These are phyloP conservation scores for Isoetes engelmannii DNA, from an alignment of 83 land plant species.

Conservation along the genomic window DNA sequence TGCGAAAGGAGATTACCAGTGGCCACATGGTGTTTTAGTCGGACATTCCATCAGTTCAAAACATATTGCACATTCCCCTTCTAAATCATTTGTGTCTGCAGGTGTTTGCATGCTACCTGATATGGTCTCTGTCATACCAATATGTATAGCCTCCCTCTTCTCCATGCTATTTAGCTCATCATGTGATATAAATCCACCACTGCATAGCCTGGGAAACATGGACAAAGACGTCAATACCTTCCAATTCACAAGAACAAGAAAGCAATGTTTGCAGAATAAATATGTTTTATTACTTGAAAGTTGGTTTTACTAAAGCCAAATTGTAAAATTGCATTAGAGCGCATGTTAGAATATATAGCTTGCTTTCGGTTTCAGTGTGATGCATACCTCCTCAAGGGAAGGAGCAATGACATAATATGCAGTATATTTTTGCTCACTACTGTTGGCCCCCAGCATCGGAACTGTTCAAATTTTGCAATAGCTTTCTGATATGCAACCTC, in stretches of 20 bases:
- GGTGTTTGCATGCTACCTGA: neutral
- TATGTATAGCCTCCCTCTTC: conserved; percentile 14
- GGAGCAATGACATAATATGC: conserved; percentile 45
- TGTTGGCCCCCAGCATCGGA: conserved; percentile 48
- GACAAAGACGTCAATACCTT: neutral
- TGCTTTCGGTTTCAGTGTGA: too few species aligned
- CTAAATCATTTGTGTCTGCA: conserved; percentile 16
- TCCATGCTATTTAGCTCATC: conserved; percentile 27
- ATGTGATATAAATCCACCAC: conserved; percentile 45
- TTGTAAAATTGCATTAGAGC: too few species aligned
- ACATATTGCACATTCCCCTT: conserved; percentile 44
- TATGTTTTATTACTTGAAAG: too few species aligned
- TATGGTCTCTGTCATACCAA: neutral
- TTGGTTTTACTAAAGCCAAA: too few species aligned
- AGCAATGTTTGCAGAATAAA: too few species aligned
- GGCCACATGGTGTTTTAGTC: conserved; percentile 37
- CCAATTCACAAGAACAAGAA: too few species aligned
- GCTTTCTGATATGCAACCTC: conserved; percentile 43
- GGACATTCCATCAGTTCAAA: conserved; percentile 46
- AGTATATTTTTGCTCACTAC: conserved; percentile 48
- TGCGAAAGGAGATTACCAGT: conserved; percentile 26
- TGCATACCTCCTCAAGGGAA: conserved; percentile 41
- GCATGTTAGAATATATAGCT: too few species aligned
- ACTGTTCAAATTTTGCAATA: conserved; percentile 40
- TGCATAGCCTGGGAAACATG: conserved; percentile 36